A percentile compares a stretch with the other conserved stretches of the same genome.
Conservation (phyloP, 805 yeast genomes). For the Ogataea pilisensis region DNA sequence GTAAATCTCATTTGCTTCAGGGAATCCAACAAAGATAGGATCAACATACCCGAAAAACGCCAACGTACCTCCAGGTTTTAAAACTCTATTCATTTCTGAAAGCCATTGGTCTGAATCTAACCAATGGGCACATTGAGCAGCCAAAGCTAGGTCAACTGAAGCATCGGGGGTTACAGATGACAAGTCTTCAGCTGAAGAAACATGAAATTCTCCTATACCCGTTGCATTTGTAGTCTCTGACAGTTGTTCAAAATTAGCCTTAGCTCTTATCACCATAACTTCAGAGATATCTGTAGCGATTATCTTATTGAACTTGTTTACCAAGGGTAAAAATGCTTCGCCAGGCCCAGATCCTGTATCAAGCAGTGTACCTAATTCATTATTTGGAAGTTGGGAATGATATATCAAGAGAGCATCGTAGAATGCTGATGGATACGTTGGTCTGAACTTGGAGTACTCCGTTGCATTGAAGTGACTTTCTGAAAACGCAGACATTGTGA, state of each 20-base stretch:
- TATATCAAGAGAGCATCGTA: conserved; percentile 39
- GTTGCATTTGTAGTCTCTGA: neutral
- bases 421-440: conserved; percentile 56
- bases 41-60: conserved; percentile 81
- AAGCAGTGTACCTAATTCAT: conserved; percentile 34
- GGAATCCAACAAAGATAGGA: conserved; percentile 48
- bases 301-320: conserved; percentile 33
- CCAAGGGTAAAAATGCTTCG: conserved; percentile 43
- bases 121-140: conserved; percentile 92
- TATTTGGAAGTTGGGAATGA: conserved; percentile 8
- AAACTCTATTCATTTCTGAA: conserved; percentile 31
- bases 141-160: conserved; percentile 58
- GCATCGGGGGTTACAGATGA: conserved; percentile 17
- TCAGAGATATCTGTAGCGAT: conserved; percentile 45
- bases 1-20: conserved; percentile 53
- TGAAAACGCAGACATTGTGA: conserved; percentile 60
- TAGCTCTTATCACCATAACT: conserved; percentile 44
- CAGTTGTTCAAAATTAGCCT: conserved; percentile 5
- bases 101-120: conserved; percentile 34
- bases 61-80: conserved; percentile 43
- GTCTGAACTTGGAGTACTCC: conserved; percentile 57
- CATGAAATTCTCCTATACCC: conserved; percentile 12
- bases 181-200: conserved; percentile 22
- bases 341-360: conserved; percentile 65
- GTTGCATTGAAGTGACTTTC: conserved; percentile 46